Base-by-base conservation (phyloP, 1,139 yeast species). In the Saccharomyces uvarum region DNA sequence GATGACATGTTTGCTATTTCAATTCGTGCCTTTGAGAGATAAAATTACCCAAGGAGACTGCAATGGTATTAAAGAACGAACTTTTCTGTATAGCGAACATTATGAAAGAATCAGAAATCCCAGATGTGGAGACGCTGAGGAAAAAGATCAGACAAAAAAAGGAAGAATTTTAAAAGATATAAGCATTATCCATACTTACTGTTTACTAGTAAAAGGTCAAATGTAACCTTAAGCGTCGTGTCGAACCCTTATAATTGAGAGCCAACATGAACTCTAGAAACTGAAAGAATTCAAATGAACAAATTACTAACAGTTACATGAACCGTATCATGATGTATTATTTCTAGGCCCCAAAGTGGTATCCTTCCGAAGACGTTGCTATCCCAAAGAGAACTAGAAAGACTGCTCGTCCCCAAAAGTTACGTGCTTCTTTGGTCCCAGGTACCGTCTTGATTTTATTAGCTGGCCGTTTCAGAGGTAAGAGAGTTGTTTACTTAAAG, bases 391-490 rank as follows among this genome's bases (percentile, higher is more conserved):
- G 82, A 76, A 75, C 88, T 75, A 89, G 95, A 84, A 89, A 90
- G 87, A 77, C 91, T 72, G 81, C 82, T 70, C 89, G 90, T 78
- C 95, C 97, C 75, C 95, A 90, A 79, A 88, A 88, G 80, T 84
- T 91, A 78, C 91, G 98, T 79, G 83, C 96, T 73, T 87, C 97
- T 65, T 83, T 93, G 74, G 95, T 88, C 69, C 98, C 98, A 78
- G 99, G 99, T 77, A 87, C 98, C 74, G 97, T 93, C 70, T 84
- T 93, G 77, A 93, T 93, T 78, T 83, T 93, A 77, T 85, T 93
- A 77, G 98, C 99, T 73, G 99, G 99, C 77, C 91, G 97, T 81
- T 93, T 90, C 96, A 88, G 99, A 81, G 99, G 99, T 77, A 93
- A 93, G 90, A 91, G 99, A 82, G 99, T 93, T 72, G 98, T 93